A percentile compares a stretch with the other conserved stretches of the same genome.
phyloP scores from a whole-genome alignment of 139 green algal genomes.

The Ulvella scutata region DNA sequence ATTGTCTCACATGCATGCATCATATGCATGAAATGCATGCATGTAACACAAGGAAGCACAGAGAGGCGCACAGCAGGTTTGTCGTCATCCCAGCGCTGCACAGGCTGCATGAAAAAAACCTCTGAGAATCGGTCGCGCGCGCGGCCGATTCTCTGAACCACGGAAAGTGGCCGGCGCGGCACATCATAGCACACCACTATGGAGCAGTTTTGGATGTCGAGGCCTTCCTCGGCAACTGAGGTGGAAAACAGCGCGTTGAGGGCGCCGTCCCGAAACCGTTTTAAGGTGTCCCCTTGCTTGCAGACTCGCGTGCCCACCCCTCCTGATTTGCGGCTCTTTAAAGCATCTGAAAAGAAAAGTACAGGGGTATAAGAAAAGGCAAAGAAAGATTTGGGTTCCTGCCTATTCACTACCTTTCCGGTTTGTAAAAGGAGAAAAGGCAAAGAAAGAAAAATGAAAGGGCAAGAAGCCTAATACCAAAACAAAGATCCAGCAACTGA shows the following conservation, averaged over 20 bases:
- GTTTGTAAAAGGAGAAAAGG: no score
- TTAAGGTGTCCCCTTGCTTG: neutral
- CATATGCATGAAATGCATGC: no score
- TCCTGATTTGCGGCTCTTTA: neutral
- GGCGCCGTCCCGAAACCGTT: neutral
- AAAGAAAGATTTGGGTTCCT: no score
- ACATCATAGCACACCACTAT: neutral
- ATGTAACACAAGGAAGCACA: no score
- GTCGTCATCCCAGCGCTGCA: no score
- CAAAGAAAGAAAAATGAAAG: no score
- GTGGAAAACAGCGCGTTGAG: neutral
- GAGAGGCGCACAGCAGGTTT: no score
- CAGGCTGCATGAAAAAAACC: neutral
- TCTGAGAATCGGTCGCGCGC: neutral
- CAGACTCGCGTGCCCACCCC: neutral
- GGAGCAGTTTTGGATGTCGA: neutral
- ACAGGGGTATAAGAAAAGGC: no score
- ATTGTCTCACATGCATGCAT: no score
- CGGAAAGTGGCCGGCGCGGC: neutral
- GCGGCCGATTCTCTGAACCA: neutral
- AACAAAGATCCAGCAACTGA: no score
- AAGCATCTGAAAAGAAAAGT: neutral
- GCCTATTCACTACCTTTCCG: no score
- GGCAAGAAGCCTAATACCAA: no score
- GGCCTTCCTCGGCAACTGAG: neutral